Evolutionary conservation across 2,329 filamentous ascomycete species (phyloP), one percentile per base, ranked within the genome.

Genomic region (Neospermospora avenae): DNA sequence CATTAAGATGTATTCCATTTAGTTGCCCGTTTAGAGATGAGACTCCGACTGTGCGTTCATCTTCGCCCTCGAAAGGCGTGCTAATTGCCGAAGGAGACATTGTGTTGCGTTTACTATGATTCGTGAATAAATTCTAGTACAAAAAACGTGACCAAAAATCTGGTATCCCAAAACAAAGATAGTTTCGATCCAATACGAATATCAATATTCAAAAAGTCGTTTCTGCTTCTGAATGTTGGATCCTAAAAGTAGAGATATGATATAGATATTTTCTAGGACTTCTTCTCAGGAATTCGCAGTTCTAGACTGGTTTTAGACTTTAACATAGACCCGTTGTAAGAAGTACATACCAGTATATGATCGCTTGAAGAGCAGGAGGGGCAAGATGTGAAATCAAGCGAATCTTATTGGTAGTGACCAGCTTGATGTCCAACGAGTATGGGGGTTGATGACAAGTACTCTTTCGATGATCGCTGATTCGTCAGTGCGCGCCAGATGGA

Each of bases 31-130:
- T 41, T 24, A 55, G 24, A 46, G 48, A 37, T 18, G 54, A 45
- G 3, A 42, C 35, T 34, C 41, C 55, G 22, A 59, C 62, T 7
- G 49, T 34, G 11, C 54, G 48, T 44, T 16, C 48, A 18, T 45
- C 41, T 44, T 59, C 35, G n/a, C 59, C 62, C 18, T 66, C 59
- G 28, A 57, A 52, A 2, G 62, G 45, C 42, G 63, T 56, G 45
- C 52, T 67, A 55, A 68, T 65, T 58, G 68, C 69, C 59, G 68
- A 68, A 51, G 68, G 68, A 14, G 67, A 63, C 69, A 70, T 49
- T 62, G 28, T 44, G 22, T 41, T 44, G 52, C 5, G 11, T 35
- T 8, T 45, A 53, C 10, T 22, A 6, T 3, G 24, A 16, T n/a
- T n/a, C n/a, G n/a, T 45, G 48, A 4, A 22, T n/a, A 34, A 37